Evolutionary conservation across 2,329 filamentous ascomycete genomes (phyloP), one percentile per base, ranked within the genome.

Genomic region (Fusarium sp.): DNA sequence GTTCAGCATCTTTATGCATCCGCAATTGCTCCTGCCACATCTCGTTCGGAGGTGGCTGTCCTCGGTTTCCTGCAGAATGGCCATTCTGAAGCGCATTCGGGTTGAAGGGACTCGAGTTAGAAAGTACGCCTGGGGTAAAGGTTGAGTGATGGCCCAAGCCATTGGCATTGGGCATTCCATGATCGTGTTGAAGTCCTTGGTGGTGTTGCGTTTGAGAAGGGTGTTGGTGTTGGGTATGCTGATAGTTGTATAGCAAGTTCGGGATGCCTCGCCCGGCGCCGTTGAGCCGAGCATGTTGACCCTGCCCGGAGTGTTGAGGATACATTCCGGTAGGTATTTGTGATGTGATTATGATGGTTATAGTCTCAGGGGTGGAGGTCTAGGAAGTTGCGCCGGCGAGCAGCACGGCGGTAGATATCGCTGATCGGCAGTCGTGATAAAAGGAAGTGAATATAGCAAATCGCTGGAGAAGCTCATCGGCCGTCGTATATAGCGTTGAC

Each of bases 1-100:
- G 91, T 85, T 89, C 94, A 78, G 94, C 90, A 71, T 94, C 93
- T 74, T 95, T 93, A 72, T 92, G 92, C 78, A 95, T 85, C 71
- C 93, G 91, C 73, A 97, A 83, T 83, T 99, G 96, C 80, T 96
- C 92, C 73, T 92, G 91, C 95, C 95, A 98, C 82, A 97, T 93
- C 76, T 92, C 90, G 72, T 84, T 90, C 62, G 85, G 86, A 62
- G 88, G 88, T 32, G 83, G 82, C 72, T 89, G 88, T 37, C 82
- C 84, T 56, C 89, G 83, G 23, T 86, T 81, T 54, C 83, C 84
- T 21, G 83, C 80, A 11, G 83, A 79, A 62, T 90, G 88, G 40
- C 89, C 89, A 77, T 91, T 91, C 61, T 89, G 88, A 37, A 91
- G 81, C 67, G 81, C 84, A 72, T 81, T 86, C 15, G 86, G 82